Conservation (phyloP, 2,329 filamentous ascomycete species). For the Pseudofabraea citricarpa region DNA sequence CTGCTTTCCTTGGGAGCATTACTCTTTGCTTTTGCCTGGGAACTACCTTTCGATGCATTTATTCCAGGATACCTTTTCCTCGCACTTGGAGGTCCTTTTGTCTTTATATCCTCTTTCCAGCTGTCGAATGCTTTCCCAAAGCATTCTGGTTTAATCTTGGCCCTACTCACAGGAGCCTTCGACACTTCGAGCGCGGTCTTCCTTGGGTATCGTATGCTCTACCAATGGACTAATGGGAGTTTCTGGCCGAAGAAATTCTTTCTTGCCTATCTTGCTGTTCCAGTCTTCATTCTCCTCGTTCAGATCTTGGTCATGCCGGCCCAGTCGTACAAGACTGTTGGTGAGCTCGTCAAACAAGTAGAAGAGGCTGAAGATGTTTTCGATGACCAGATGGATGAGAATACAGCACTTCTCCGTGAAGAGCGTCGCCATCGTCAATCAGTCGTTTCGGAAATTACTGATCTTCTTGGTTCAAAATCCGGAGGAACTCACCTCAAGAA, state of each 20-base stretch:
- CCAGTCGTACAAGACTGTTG: conserved; percentile 78
- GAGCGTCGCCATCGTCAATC: conserved; percentile 37
- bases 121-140: conserved; percentile 78
- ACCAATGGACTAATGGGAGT: conserved; percentile 49
- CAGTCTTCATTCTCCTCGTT: conserved; percentile 56
- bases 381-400: conserved; percentile 54
- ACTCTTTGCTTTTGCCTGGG: conserved; percentile 63
- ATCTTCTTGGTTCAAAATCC: conserved; percentile 62
- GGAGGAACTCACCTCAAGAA: conserved; percentile 58
- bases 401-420: conserved; percentile 32
- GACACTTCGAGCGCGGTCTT: conserved; percentile 79
- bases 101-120: conserved; percentile 80
- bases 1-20: conserved; percentile 67
- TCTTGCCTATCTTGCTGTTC: conserved; percentile 65
- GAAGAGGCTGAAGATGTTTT: conserved; percentile 44
- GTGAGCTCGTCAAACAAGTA: conserved; percentile 72
- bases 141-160: conserved; percentile 73
- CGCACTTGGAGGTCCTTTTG: conserved; percentile 73
- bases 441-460: conserved; percentile 61
- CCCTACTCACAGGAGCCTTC: conserved; percentile 75
- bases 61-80: conserved; percentile 71
- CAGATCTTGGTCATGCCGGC: conserved; percentile 70
- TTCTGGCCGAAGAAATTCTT: conserved; percentile 69
- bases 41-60: conserved; percentile 68
- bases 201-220: conserved; percentile 67